Base-by-base conservation (phyloP, 495 filamentous ascomycete genomes). In the Penicillium chermesinum region DNA sequence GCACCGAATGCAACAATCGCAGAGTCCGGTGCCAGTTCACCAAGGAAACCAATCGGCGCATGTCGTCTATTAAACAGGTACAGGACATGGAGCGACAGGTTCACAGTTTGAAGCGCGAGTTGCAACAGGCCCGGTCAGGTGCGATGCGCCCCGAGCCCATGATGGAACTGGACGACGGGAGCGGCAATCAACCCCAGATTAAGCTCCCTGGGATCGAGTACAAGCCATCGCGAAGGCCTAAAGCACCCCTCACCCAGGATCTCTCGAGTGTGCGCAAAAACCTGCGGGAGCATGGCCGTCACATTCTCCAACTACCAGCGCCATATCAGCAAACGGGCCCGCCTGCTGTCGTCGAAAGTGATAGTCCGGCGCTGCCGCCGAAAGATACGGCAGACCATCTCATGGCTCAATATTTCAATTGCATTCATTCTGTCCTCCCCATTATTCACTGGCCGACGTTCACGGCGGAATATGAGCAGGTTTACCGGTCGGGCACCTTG, bases 1-100 rank as follows among this genome's bases (percentile, higher is more conserved):
- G 93, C 68, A 95, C 91, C 2, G 93, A 98, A 71, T 98, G 93
- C 70, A 87, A 87, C 12, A 95, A 88, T 59, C 82, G 93, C 53
- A 91, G 88, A 61, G 91, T 96, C 40, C 94, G 93, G 62, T 98
- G 93, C 61, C 91, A 96, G 65, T 98, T 98, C 63, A 98, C 93
- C 38, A 98, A 98, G 72, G 93, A 98, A 66, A 97, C 93, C 16
- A 98, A 98, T 67, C 82, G 94, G 39, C 82, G 93, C 52, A 98
- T 98, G 93, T 96, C 93, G 38, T 96, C 91, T 12, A 96, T 97
- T 65, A 98, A 97, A 82, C 93, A 96, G 73, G 89, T 96, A 2
- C 93, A 98, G 67, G 93, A 98, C 66, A 74, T 98, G 18, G 91
- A 97, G 65, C 94, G 88, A 67, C 91, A 96, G 65, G 80, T 98